These are phyloP conservation scores for Metschnikowia picachoensis DNA, from an alignment of 805 yeast genomes.

Conservation along the genomic window DNA sequence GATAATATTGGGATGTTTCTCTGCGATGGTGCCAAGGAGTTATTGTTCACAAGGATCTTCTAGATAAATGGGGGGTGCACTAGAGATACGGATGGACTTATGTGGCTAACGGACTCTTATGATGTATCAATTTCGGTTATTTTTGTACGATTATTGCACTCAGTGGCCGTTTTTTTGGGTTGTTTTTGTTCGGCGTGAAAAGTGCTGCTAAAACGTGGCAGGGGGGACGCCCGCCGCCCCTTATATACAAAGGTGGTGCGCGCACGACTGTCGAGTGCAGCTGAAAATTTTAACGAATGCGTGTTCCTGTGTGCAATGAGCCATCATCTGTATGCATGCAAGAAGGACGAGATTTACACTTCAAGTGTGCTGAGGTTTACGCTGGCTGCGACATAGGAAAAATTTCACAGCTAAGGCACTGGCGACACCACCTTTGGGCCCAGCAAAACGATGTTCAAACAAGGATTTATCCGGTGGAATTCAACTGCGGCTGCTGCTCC, in stretches of 20 bases:
- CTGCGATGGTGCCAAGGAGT: no score
- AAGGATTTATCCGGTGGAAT: constrained; percentile 14
- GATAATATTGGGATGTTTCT: neutral
- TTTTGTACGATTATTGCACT: no score
- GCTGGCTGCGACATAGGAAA: constrained; percentile 11
- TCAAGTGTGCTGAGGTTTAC: constrained; percentile 3
- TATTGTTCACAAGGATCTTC: no score
- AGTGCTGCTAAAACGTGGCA: neutral
- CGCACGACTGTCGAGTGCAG: constrained; percentile 8
- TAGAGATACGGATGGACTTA: no score
- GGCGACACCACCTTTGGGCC: neutral
- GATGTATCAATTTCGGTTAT: no score
- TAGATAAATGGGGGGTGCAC: no score
- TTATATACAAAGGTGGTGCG: constrained; percentile 11
- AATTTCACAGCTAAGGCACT: constrained; percentile 4
- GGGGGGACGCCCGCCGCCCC: neutral
- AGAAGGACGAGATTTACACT: constrained; percentile 8
- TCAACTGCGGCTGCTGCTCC: constrained; percentile 10
- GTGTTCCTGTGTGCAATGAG: neutral
- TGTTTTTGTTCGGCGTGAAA: constrained; percentile 2
- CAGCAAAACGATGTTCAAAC: constrained; percentile 13
- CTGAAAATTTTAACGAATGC: neutral
- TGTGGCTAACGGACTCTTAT: neutral
- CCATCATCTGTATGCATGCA: neutral
- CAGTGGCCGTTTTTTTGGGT: neutral